Evolutionary conservation across 805 yeast genomes (phyloP).

Genomic region (Candida alai): DNA sequence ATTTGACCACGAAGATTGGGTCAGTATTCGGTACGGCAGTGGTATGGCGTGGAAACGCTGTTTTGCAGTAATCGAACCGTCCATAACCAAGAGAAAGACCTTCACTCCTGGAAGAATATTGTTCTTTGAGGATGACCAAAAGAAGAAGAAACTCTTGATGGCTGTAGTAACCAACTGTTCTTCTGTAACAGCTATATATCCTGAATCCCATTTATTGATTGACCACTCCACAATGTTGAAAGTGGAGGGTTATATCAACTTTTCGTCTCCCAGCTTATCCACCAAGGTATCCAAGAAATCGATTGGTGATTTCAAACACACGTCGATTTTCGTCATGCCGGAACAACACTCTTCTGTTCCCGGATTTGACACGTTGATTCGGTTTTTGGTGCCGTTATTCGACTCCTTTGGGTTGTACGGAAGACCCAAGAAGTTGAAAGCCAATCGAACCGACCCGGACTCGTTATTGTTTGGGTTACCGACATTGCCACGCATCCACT

Average conservation of each 20-base stretch:
- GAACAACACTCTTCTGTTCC: constrained; percentile 45
- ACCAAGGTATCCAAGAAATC: constrained; percentile 30
- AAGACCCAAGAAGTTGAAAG: constrained; percentile 41
- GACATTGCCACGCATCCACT: constrained; percentile 42
- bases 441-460: constrained; percentile 38
- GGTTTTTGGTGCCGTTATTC: constrained; percentile 37
- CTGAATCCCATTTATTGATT: constrained; percentile 74
- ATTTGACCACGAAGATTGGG: constrained; percentile 90
- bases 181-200: constrained; percentile 87
- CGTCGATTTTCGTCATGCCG: constrained; percentile 42
- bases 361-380: constrained; percentile 46
- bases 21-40: constrained; percentile 87
- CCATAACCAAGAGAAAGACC: constrained; percentile 46
- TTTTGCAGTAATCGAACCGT: constrained; percentile 81
- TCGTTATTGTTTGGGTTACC: constrained; percentile 43
- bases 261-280: constrained; percentile 39
- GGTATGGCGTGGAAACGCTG: constrained; percentile 98
- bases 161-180: constrained; percentile 71
- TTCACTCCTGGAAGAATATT: constrained; percentile 61
- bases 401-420: constrained; percentile 45
- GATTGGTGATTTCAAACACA: constrained; percentile 35
- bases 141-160: constrained; percentile 65
- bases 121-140: constrained; percentile 82
- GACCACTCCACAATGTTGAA: constrained; percentile 88
- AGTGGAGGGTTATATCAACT: constrained; percentile 74